These are phyloP conservation scores for Calonectria naviculata DNA, from an alignment of 2,329 filamentous ascomycete genomes.

Conservation along the genomic window DNA sequence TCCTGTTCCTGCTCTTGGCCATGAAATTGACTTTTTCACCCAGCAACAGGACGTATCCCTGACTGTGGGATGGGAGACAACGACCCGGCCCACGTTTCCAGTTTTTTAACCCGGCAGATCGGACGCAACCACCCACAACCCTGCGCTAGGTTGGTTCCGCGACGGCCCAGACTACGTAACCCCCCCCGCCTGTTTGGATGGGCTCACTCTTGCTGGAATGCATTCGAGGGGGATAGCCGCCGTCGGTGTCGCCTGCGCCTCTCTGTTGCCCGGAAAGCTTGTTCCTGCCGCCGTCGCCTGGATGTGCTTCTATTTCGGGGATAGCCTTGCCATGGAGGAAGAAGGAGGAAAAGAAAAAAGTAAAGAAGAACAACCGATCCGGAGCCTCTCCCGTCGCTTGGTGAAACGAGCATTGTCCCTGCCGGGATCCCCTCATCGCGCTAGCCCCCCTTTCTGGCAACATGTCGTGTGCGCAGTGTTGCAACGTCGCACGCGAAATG, in stretches of 20 bases:
- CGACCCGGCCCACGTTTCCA: background rate
- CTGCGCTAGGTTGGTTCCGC: background rate
- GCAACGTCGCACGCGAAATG: constrained; percentile 14
- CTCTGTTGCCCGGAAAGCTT: background rate
- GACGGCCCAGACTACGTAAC: background rate
- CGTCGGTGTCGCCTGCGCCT: background rate
- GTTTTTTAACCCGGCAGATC: background rate
- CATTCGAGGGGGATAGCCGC: background rate
- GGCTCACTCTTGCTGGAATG: background rate
- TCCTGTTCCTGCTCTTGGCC: background rate
- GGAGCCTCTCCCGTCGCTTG: background rate
- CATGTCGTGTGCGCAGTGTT: constrained; percentile 8
- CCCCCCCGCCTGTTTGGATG: background rate
- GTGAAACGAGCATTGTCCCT: background rate
- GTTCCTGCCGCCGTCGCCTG: background rate
- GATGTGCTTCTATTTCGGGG: background rate
- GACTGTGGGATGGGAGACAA: too few species aligned
- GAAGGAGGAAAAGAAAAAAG: too few species aligned
- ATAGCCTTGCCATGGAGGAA: background rate
- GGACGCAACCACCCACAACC: background rate
- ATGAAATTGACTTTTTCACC: background rate
- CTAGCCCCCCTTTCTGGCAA: constrained; percentile 2
- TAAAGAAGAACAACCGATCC: background rate
- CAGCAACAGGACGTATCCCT: background rate
- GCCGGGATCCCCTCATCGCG: background rate